Percentiles rank a stretch among this genome's conserved stretches.
Conservation (phyloP, 352 stramenopile species). For the Phytophthora kernoviae region DNA sequence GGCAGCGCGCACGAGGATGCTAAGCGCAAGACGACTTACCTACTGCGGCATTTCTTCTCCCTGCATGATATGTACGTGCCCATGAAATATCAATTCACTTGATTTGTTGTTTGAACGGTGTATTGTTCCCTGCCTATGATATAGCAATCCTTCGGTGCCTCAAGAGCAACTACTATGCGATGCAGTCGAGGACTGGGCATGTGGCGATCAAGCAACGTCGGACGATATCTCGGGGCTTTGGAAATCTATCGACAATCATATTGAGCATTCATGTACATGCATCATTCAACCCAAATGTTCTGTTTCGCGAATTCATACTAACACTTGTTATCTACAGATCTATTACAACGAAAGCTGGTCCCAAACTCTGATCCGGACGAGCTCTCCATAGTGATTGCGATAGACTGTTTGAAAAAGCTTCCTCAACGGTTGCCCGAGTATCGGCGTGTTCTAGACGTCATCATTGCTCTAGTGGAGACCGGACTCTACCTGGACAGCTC, state of each 20-base stretch:
- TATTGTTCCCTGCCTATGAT: conserved; percentile 1
- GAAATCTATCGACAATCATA: conserved; percentile 66
- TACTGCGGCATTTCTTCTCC: conserved; percentile 75
- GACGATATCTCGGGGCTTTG: conserved; percentile 61
- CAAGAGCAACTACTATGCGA: conserved; percentile 61
- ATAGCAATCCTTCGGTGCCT: conserved; percentile 18
- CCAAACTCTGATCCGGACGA: conserved; percentile 45
- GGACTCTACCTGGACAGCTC: conserved; percentile 40
- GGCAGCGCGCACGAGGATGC: conserved; percentile 47
- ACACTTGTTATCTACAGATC: conserved; percentile 41
- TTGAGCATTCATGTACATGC: conserved; percentile 71
- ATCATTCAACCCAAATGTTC: background rate
- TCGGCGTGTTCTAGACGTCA: conserved; percentile 59
- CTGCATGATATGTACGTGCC: conserved; percentile 35
- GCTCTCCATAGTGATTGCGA: conserved; percentile 62
- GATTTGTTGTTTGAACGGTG: background rate
- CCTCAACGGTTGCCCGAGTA: conserved; percentile 60
- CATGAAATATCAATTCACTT: background rate
- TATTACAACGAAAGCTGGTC: conserved; percentile 61
- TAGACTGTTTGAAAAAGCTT: conserved; percentile 77
- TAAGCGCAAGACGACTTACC: conserved; percentile 71
- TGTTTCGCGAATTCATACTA: conserved; percentile 1
- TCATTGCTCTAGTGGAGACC: conserved; percentile 54
- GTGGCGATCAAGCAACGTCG: conserved; percentile 38
- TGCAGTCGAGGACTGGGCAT: conserved; percentile 68